phyloP scores from a whole-genome alignment of 805 yeast species.

The Saturnispora mendoncae region DNA sequence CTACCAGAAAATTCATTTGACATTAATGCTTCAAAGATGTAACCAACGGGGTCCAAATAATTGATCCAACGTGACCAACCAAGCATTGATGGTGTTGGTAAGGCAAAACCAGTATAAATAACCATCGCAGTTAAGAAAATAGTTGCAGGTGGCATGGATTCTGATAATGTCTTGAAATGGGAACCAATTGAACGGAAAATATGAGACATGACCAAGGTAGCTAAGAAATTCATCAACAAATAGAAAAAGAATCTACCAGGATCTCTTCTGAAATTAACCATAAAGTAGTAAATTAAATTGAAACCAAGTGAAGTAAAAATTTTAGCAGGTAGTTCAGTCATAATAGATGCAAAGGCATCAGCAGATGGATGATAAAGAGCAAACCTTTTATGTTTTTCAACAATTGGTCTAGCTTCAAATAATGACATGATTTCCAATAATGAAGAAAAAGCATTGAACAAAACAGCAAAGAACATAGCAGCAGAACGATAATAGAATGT shows the following conservation, averaged over 20 bases:
- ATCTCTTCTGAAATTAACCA: slow-evolving; percentile 43
- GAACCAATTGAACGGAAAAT: slow-evolving; percentile 48
- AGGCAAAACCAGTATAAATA: slow-evolving; percentile 45
- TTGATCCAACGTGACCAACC: slow-evolving; percentile 64
- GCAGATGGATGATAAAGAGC: slow-evolving; percentile 51
- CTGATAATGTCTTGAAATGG: slow-evolving; percentile 36
- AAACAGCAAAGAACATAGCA: slow-evolving; percentile 56
- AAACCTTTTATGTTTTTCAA: slow-evolving; percentile 49
- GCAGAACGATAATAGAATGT: slow-evolving; percentile 52
- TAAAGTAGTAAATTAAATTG: slow-evolving; percentile 43
- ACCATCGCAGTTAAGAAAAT: slow-evolving; percentile 39
- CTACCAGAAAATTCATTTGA: slow-evolving; percentile 47
- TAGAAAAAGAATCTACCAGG: slow-evolving; percentile 50
- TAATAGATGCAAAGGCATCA: slow-evolving; percentile 52
- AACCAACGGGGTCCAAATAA: slow-evolving; percentile 50
- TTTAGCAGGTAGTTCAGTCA: slow-evolving; percentile 52
- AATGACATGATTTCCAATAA: slow-evolving; percentile 47
- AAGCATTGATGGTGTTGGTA: slow-evolving; percentile 47
- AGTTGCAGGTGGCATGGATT: slow-evolving; percentile 54
- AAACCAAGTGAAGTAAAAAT: slow-evolving; percentile 35
- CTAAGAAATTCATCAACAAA: slow-evolving; percentile 33
- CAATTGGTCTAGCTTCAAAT: slow-evolving; percentile 47
- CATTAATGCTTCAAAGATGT: slow-evolving; percentile 50
- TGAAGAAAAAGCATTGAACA: slow-evolving; percentile 55
- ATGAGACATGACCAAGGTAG: slow-evolving; percentile 47